These are phyloP conservation scores for Ambrosiella xylebori DNA, from an alignment of 2,329 filamentous ascomycete species.

Conservation along the genomic window DNA sequence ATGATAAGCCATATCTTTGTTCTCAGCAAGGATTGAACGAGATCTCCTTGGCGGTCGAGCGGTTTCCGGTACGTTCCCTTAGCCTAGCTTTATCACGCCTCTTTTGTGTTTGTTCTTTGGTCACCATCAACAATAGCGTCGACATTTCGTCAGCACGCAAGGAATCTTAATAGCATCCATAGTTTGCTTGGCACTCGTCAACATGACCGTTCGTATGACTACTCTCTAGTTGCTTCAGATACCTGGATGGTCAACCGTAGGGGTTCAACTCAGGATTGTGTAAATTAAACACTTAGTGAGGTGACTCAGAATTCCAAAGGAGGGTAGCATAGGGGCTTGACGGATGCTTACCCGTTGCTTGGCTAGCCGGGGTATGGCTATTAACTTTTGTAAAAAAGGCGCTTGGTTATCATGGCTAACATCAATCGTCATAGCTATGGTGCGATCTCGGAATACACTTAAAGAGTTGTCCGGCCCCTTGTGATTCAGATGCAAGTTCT, in stretches of 20 bases:
- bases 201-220: neutral
- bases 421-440: conserved; percentile 11
- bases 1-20: conserved; percentile 7
- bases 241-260: neutral
- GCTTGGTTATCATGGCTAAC: conserved; percentile 6
- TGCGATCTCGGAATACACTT: conserved; percentile 10
- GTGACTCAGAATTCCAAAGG: conserved; percentile 5
- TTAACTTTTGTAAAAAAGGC: neutral
- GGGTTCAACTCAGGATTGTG: conserved; percentile 3
- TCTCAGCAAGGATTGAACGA: conserved; percentile 2
- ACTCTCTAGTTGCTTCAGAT: neutral
- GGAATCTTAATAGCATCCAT: neutral
- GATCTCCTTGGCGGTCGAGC: conserved; percentile 5
- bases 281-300: conserved; percentile 1
- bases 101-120: neutral
- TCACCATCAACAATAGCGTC: neutral
- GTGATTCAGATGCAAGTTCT: neutral
- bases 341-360: neutral
- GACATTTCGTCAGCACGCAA: neutral
- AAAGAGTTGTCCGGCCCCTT: conserved; percentile 7
- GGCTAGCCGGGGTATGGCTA: neutral
- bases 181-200: neutral
- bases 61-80: conserved; percentile 9
- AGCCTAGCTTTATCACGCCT: neutral
- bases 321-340: neutral